Conservation (phyloP, 2,329 filamentous ascomycete genomes). For the Daldinia sp. region DNA sequence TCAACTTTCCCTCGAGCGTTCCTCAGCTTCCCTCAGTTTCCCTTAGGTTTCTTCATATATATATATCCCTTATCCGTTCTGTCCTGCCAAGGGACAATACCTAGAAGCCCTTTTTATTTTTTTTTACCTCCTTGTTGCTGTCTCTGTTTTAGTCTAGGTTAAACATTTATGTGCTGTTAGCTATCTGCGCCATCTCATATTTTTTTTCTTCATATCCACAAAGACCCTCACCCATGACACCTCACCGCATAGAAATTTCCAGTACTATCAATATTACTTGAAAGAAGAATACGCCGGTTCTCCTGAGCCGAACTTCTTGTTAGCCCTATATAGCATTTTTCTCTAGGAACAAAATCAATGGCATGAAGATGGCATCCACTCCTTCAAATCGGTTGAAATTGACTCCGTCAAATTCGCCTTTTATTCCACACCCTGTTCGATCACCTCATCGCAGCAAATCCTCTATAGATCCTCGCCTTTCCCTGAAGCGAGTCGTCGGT, state of each 20-base stretch:
- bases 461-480: conserved; percentile 70
- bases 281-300: conserved; percentile 26
- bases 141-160: conserved; percentile 8
- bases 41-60: conserved; percentile 15
- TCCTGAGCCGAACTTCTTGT: conserved; percentile 17
- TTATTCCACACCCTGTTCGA: conserved; percentile 70
- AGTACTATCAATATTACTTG: conserved; percentile 45
- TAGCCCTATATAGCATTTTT: conserved; percentile 27
- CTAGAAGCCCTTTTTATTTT: conserved; percentile 21
- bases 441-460: conserved; percentile 69
- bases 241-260: conserved; percentile 41
- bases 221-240: conserved; percentile 43
- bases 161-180: conserved; percentile 14
- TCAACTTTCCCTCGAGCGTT: conserved; percentile 23
- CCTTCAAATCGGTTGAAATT: conserved; percentile 73
- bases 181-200: conserved; percentile 27
- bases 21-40: conserved; percentile 14
- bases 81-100: conserved; percentile 18
- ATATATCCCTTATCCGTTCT: conserved; percentile 12
- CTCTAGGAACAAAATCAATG: conserved; percentile 57
- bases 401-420: conserved; percentile 83
- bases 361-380: conserved; percentile 69
- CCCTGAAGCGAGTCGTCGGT: conserved; percentile 86
- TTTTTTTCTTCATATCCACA: conserved; percentile 15
- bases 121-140: background rate